Evolutionary conservation across 768 basidiomycete genomes (phyloP), one percentile per base, ranked within the genome.

Genomic region (Lentinula detonsa): DNA sequence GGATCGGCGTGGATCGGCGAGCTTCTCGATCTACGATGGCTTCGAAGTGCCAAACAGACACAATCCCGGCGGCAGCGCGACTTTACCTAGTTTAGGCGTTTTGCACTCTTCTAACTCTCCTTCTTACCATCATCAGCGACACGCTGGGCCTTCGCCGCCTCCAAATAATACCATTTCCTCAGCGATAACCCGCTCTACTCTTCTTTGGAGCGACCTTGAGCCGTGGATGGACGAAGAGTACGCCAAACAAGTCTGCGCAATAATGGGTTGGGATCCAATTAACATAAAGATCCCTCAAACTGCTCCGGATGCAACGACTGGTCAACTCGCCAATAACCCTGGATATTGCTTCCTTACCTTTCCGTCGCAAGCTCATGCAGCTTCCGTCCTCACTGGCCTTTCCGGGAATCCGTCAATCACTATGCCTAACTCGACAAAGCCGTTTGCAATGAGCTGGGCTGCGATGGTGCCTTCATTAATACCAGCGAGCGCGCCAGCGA

Each of bases 201-300:
- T 93, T 66, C 91, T 85, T 81, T 91, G 95, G 85, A 85, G 87
- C 65, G 90, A 92, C 68, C 83, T 96, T 59, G 94, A 96, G 73
- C 86, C 88, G 65, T 96, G 94, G 94, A 95, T 96, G 95, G 93
- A 95, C 76, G 92, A 94, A 83, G 89, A 91, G 71, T 96, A 95
- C 78, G 90, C 87, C 48, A 88, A 90, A 73, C 90, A 93, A 71
- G 91, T 94, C 68, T 92, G 92, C 74, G 75, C 73, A 49, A 76
- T 93, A 69, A 91, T 94, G 90, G 85, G 88, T 61, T 95, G 94
- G 93, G 90, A 92, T 61, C 82, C 86, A 15, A 78, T 85, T 69
- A 81, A 71, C 70, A 84, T 91, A 75, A 86, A 86, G 72, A 85
- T 93, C 39, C 90, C 91, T 15, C 84, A 75, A 62, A 81, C 84